Conservation (phyloP, 306 rosid genomes). For the Echinosophora koreensis region DNA sequence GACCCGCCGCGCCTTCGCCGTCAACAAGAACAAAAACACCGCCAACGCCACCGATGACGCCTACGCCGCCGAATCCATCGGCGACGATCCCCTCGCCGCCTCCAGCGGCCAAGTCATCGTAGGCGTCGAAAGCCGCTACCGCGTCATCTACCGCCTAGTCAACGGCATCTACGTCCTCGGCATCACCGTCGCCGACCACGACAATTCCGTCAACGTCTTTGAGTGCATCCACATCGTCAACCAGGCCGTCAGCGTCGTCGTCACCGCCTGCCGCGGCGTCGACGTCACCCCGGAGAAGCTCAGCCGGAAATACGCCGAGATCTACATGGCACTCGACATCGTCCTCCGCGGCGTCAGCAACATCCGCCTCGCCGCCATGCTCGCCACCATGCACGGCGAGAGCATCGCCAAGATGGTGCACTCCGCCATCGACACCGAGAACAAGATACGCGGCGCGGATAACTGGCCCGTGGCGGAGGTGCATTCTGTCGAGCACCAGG, state of each 20-base stretch:
- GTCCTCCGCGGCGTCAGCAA: slow-evolving; percentile 87
- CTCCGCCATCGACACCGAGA: slow-evolving; percentile 80
- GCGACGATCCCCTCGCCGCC: slow-evolving; percentile 91
- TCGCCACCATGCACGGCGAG: slow-evolving; percentile 85
- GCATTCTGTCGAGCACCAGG: slow-evolving; percentile 76
- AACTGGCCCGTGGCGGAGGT: slow-evolving; percentile 64
- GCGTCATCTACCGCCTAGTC: slow-evolving; percentile 89
- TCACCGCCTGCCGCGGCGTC: slow-evolving; percentile 91
- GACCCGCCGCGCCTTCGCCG: slow-evolving; percentile 72
- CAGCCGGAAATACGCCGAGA: slow-evolving; percentile 86
- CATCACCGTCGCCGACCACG: slow-evolving; percentile 84
- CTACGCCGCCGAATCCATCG: slow-evolving; percentile 75
- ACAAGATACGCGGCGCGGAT: slow-evolving; percentile 91
- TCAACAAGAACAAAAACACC: slow-evolving; percentile 43
- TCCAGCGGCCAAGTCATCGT: slow-evolving; percentile 93
- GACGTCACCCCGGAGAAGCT: slow-evolving; percentile 96
- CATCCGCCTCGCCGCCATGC: slow-evolving; percentile 97
- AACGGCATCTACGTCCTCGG: slow-evolving; percentile 92
- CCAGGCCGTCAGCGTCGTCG: slow-evolving; percentile 86
- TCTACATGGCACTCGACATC: slow-evolving; percentile 95
- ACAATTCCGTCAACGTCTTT: slow-evolving; percentile 82
- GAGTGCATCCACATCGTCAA: slow-evolving; percentile 94
- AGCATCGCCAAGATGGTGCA: slow-evolving; percentile 97
- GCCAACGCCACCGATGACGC: slow-evolving; percentile 53
- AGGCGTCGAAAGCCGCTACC: slow-evolving; percentile 91